A percentile compares a stretch with the other conserved stretches of the same genome.
These are phyloP conservation scores for Lactifluus echinatus DNA, from an alignment of 768 basidiomycete genomes.

Conservation along the genomic window DNA sequence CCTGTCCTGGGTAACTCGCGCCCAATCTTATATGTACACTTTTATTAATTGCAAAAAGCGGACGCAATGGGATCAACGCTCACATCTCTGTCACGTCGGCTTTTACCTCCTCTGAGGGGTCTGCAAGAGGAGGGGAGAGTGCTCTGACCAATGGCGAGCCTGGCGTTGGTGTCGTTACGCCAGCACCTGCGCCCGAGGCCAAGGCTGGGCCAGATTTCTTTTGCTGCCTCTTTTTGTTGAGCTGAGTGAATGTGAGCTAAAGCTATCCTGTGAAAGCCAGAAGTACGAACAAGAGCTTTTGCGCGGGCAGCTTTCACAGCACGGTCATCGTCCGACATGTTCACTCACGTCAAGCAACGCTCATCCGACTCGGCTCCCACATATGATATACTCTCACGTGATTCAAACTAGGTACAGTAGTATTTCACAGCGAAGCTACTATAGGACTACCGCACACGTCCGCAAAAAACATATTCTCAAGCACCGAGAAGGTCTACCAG, in stretches of 20 bases:
- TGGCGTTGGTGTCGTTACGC: slow-evolving; percentile 32
- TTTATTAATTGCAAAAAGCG: not conserved
- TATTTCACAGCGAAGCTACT: slow-evolving; percentile 4
- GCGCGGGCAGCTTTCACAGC: slow-evolving; percentile 77
- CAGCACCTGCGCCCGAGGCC: slow-evolving; percentile 20
- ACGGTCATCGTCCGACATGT: slow-evolving; percentile 59
- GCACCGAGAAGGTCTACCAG: slow-evolving; percentile 23
- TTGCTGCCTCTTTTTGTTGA: slow-evolving; percentile 76
- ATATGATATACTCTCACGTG: slow-evolving; percentile 12
- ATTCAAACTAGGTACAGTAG: not conserved
- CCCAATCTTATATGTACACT: slow-evolving; percentile 31
- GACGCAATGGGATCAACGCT: slow-evolving; percentile 27
- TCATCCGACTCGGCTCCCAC: no score
- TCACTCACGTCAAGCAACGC: no score
- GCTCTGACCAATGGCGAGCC: slow-evolving; percentile 32
- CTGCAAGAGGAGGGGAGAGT: slow-evolving; percentile 25
- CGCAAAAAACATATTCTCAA: slow-evolving; percentile 23
- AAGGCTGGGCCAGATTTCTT: slow-evolving; percentile 47
- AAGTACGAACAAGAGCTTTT: slow-evolving; percentile 59
- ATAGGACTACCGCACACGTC: slow-evolving; percentile 24
- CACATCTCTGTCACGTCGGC: slow-evolving; percentile 58
- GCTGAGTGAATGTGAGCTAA: slow-evolving; percentile 33
- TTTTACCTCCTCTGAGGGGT: slow-evolving; percentile 31
- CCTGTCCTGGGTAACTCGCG: slow-evolving; percentile 28
- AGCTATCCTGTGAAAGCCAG: not conserved